phyloP scores from a whole-genome alignment of 331 rosid genomes.

The Acacia pycnantha region DNA sequence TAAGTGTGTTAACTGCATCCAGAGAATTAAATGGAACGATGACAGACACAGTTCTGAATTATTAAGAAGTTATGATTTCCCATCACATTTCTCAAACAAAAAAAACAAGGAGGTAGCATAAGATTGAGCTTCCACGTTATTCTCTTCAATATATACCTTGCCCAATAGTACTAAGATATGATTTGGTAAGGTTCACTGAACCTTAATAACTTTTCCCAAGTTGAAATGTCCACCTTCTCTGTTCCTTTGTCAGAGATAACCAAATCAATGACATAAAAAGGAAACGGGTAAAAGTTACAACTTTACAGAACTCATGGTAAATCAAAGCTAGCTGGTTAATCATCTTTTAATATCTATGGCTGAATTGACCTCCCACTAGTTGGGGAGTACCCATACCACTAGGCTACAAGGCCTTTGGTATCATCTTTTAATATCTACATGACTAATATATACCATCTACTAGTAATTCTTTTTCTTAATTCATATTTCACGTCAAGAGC shows the following conservation, averaged over 20 bases:
- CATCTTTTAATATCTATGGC: not conserved
- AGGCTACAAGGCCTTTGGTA: too few species aligned
- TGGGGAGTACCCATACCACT: too few species aligned
- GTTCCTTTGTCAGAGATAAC: conserved; percentile 13
- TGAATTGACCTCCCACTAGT: too few species aligned
- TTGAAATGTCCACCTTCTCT: conserved; percentile 20
- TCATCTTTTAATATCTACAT: not conserved
- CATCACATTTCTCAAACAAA: conserved; percentile 36
- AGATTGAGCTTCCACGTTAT: conserved; percentile 24
- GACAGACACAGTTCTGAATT: conserved; percentile 14
- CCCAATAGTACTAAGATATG: conserved; percentile 21
- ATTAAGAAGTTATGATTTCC: conserved; percentile 28
- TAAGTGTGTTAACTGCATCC: not conserved
- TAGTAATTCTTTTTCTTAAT: not conserved
- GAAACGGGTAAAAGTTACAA: not conserved
- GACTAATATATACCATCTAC: not conserved
- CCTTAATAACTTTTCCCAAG: conserved; percentile 11
- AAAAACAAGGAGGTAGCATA: conserved; percentile 8
- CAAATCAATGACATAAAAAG: conserved; percentile 10
- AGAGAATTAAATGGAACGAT: conserved; percentile 2
- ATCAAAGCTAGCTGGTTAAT: not conserved
- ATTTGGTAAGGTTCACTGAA: conserved; percentile 22
- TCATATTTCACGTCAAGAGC: not conserved
- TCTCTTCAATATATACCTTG: conserved; percentile 24
- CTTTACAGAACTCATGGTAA: not conserved